phyloP scores from a whole-genome alignment of 805 yeast genomes.

The Kodamaea kaohsiungensis region DNA sequence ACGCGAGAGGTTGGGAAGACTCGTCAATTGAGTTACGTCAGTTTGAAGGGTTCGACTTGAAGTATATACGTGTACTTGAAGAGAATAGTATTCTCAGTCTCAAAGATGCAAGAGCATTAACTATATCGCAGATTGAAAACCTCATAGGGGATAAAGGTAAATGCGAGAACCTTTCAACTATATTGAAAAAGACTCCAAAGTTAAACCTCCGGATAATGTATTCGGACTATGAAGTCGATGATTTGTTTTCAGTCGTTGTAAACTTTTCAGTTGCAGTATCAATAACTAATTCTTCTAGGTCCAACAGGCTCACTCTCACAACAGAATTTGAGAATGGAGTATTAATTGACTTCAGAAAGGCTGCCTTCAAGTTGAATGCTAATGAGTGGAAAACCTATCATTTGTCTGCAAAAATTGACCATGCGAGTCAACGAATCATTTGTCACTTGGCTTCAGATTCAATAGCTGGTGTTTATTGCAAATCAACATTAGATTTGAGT shows the following conservation, averaged over 20 bases:
- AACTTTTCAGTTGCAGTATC: neutral
- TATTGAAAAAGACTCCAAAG: neutral
- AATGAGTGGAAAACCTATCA: neutral
- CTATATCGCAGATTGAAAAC: neutral
- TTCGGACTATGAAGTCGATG: neutral
- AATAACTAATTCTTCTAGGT: neutral
- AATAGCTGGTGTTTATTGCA: conserved; percentile 28
- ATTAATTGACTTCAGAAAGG: conserved; percentile 47
- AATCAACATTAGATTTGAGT: conserved; percentile 5
- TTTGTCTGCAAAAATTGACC: neutral
- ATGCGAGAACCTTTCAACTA: neutral
- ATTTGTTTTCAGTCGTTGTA: neutral
- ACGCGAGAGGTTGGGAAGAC: conserved; percentile 54
- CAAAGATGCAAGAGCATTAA: neutral
- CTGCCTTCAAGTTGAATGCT: conserved; percentile 24
- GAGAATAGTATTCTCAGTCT: neutral
- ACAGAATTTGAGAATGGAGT: conserved; percentile 35
- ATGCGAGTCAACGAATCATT: conserved; percentile 21
- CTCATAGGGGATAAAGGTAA: neutral
- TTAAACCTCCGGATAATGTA: neutral
- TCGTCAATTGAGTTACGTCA: conserved; percentile 47
- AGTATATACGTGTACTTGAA: conserved; percentile 29
- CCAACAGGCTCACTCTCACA: conserved; percentile 29
- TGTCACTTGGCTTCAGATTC: conserved; percentile 40
- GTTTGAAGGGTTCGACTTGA: conserved; percentile 47